Evolutionary conservation across 208 protist species (phyloP), one percentile per base, ranked within the genome.

Genomic region (Crithidia brevicula): DNA sequence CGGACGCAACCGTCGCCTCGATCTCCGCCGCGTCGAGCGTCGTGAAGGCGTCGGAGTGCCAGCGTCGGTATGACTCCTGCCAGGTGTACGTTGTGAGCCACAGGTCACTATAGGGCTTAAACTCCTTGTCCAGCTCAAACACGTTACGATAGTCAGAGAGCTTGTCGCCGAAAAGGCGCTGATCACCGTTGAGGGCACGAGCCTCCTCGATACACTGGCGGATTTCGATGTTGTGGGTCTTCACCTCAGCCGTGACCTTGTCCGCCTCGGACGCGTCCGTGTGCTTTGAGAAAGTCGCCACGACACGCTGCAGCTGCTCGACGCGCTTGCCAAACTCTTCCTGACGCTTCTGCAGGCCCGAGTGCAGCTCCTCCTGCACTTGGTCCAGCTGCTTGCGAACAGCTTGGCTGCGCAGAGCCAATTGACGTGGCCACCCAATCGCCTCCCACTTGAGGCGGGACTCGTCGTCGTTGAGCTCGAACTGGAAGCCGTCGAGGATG

Each of bases 71-170:
- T 60, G 86, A 97, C 62, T 98, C 88, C 67, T 94, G 84, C 97
- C 97, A 99, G 11, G 92, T 86, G 78, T 94, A 93, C 13, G 96
- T 92, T 2, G 97, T 98, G 51, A 97, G 76, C 98, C 98, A 99
- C 33, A 99, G 81, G 47, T 97, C 89, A 61, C 94, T 94, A 68
- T 97, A 98, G 23, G 96, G 96, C 85, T 99, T 98, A 75, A 99
- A 98, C 67, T 98, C 93, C 79, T 98, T 99, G 61, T 93, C 85
- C 10, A 98, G 81, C 67, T 96, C 87, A 61, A 93, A 88, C 10
- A 99, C 89, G 70, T 96, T 91, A 38, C 88, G 83, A 91, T 99
- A 99, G 74, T 98, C 93, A 10, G 95, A 98, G 36, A 94, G 86
- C 51, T 95, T 93, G 78, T 97, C 92, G 34, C 94, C 95, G 63